Percentiles rank a stretch among this genome's conserved stretches.
phyloP scores from a whole-genome alignment of 192 early-diverging fungal species.

The Umbelopsis sp. region DNA sequence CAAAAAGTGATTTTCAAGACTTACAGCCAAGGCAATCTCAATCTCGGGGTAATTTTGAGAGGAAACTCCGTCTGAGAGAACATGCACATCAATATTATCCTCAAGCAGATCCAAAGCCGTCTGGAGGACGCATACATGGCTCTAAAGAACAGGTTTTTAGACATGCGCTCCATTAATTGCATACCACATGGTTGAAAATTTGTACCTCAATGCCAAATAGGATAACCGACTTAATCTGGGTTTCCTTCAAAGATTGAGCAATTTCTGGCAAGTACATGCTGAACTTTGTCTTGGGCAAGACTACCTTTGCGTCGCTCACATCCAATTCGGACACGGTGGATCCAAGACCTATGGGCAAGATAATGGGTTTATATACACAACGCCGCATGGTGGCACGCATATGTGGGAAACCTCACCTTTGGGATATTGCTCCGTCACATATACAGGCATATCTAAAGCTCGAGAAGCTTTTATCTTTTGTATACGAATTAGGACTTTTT shows the following conservation, averaged over 20 bases:
- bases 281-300: constrained; percentile 82
- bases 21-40: constrained; percentile 75
- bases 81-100: constrained; percentile 76
- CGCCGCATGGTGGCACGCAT: neutral
- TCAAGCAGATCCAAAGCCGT: constrained; percentile 90
- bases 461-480: constrained; percentile 68
- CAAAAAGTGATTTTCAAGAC: constrained; percentile 24
- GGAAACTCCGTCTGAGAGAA: constrained; percentile 93
- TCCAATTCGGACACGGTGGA: constrained; percentile 78
- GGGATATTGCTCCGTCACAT: constrained; percentile 91
- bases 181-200: neutral
- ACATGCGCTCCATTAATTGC: neutral
- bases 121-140: constrained; percentile 95
- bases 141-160: constrained; percentile 39
- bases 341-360: constrained; percentile 62
- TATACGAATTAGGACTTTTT: neutral
- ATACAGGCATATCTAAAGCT: constrained; percentile 78
- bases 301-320: constrained; percentile 60
- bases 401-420: constrained; percentile 45
- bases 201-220: constrained; percentile 90
- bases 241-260: constrained; percentile 49
- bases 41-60: constrained; percentile 86
- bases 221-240: constrained; percentile 67
- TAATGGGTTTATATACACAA: neutral
- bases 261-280: constrained; percentile 82